A percentile compares a stretch with the other conserved stretches of the same genome.
Conservation (phyloP, 257 asterid species). For the Perilla frutescens region DNA sequence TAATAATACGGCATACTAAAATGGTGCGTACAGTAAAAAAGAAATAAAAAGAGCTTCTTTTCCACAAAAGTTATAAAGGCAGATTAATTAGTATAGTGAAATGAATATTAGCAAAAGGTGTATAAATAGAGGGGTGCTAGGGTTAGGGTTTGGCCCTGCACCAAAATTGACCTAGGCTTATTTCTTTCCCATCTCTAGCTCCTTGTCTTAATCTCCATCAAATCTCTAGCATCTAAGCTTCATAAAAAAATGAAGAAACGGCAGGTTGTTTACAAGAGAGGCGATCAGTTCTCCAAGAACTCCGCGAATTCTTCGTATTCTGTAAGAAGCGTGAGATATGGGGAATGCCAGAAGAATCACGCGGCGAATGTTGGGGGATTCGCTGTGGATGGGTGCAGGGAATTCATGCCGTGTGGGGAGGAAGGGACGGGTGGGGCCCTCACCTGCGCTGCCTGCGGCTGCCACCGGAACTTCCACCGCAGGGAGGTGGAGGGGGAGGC, state of each 20-base stretch:
- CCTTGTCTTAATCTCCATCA: constrained; percentile 12
- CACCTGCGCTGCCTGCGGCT: constrained; percentile 90
- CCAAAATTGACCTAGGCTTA: constrained; percentile 28
- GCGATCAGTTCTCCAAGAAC: constrained; percentile 35
- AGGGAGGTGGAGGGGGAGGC: constrained; percentile 58
- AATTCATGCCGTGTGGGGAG: constrained; percentile 73
- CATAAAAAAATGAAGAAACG: constrained; percentile 49
- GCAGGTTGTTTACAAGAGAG: constrained; percentile 50
- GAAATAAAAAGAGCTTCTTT: not conserved
- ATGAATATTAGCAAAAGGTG: constrained; percentile 26
- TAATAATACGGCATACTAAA: not conserved
- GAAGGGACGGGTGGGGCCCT: constrained; percentile 58
- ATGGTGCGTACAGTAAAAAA: not conserved
- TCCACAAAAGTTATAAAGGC: not conserved
- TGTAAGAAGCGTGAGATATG: constrained; percentile 54
- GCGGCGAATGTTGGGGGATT: constrained; percentile 86
- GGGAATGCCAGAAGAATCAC: constrained; percentile 91
- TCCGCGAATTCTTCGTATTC: constrained; percentile 45
- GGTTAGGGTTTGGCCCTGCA: constrained; percentile 62
- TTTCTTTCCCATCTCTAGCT: constrained; percentile 20
- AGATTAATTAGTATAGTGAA: not conserved
- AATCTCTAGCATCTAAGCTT: not conserved
- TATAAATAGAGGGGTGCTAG: constrained; percentile 61
- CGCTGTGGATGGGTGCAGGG: constrained; percentile 96
- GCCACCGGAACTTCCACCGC: constrained; percentile 86